Evolutionary conservation across 2,329 filamentous ascomycete species (phyloP).

Genomic region (Clonostachys byssicola): DNA sequence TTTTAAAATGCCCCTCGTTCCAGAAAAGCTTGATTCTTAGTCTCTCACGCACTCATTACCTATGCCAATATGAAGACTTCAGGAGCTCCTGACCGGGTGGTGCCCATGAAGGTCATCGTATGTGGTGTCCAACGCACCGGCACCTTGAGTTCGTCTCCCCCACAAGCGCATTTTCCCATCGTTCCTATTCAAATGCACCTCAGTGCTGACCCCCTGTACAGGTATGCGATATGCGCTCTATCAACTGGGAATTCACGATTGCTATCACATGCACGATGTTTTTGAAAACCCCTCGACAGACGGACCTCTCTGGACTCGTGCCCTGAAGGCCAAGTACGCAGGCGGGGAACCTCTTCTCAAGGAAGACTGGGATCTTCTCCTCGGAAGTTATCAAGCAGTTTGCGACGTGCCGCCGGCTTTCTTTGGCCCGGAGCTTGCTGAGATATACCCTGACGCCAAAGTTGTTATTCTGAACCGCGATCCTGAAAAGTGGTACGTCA

Average conservation of each 20-base stretch:
- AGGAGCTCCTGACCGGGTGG: conserved; percentile 15
- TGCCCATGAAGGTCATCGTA: conserved; percentile 33
- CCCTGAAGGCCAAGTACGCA: conserved; percentile 23
- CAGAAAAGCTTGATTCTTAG: too few relatives aligned
- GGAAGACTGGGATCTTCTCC: conserved; percentile 38
- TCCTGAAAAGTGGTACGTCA: conserved; percentile 28
- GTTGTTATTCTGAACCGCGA: conserved; percentile 32
- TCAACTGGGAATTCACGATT: conserved; percentile 27
- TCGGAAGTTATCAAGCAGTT: conserved; percentile 43
- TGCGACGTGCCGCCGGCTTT: conserved; percentile 54
- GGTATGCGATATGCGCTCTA: conserved; percentile 25
- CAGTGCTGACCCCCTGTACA: conserved; percentile 5
- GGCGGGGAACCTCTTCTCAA: conserved; percentile 19
- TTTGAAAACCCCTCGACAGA: conserved; percentile 15
- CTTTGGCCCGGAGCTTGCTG: conserved; percentile 28
- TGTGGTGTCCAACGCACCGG: conserved; percentile 31
- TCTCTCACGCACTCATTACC: too few relatives aligned
- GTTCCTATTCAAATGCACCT: too few relatives aligned
- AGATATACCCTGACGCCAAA: conserved; percentile 26
- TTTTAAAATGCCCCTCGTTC: too few relatives aligned
- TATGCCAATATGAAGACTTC: too few relatives aligned
- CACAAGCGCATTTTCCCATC: conserved; percentile 1
- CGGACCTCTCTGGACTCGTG: conserved; percentile 19
- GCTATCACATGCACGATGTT: conserved; percentile 27
- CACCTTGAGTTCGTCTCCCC: conserved; percentile 21